Percentiles rank a stretch among this genome's conserved stretches.
These are phyloP conservation scores for Yamadazyma sp. DNA, from an alignment of 805 yeast species.

Conservation along the genomic window DNA sequence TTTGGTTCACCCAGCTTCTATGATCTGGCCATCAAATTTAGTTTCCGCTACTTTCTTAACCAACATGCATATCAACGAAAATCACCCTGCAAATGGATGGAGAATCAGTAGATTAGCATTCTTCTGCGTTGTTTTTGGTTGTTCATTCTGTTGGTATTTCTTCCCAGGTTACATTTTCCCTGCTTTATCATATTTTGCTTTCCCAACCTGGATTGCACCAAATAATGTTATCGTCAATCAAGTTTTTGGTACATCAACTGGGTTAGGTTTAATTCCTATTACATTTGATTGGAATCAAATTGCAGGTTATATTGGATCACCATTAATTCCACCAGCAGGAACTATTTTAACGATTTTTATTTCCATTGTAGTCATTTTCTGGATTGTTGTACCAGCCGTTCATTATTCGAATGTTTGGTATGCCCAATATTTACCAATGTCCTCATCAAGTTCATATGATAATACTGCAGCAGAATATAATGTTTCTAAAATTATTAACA, in stretches of 20 bases:
- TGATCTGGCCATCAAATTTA: conserved; percentile 69
- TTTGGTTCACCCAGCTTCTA: conserved; percentile 60
- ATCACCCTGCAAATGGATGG: conserved; percentile 48
- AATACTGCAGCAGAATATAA: conserved; percentile 48
- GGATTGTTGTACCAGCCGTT: conserved; percentile 52
- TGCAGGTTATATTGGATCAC: conserved; percentile 55
- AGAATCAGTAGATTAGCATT: conserved; percentile 13
- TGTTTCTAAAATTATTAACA: conserved; percentile 46
- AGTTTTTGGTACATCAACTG: conserved; percentile 59
- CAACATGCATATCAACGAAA: conserved; percentile 38
- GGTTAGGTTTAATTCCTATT: conserved; percentile 63
- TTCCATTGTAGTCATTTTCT: conserved; percentile 41
- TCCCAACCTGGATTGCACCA: conserved; percentile 68
- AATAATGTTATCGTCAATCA: conserved; percentile 59
- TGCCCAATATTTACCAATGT: conserved; percentile 57
- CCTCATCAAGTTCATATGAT: conserved; percentile 46
- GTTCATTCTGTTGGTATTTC: conserved; percentile 53
- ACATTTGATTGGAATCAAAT: conserved; percentile 42
- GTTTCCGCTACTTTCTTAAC: conserved; percentile 47
- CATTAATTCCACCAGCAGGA: conserved; percentile 60
- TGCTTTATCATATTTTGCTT: conserved; percentile 58
- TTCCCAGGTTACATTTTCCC: conserved; percentile 59
- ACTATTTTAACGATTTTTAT: conserved; percentile 20
- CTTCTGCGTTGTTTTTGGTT: conserved; percentile 11
- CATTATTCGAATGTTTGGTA: conserved; percentile 58